phyloP scores from a whole-genome alignment of 2,329 filamentous ascomycete species.

The Fusarium sarcochroum region DNA sequence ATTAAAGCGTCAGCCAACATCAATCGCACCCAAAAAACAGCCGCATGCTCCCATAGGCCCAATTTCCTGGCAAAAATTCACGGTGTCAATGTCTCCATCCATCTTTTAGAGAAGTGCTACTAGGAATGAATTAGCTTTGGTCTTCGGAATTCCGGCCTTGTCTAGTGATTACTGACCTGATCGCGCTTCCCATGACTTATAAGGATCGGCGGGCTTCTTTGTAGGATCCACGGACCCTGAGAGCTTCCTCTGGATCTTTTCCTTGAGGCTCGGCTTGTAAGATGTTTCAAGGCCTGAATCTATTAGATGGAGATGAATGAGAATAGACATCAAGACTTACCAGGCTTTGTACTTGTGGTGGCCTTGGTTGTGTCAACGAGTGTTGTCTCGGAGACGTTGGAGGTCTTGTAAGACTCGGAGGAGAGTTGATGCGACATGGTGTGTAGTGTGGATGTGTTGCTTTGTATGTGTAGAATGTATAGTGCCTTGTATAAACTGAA shows the following conservation, averaged over 20 bases:
- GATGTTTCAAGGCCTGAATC: constrained; percentile 7
- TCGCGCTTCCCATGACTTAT: constrained; percentile 48
- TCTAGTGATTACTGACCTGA: constrained; percentile 34
- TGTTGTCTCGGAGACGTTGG: constrained; percentile 45
- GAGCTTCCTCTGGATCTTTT: constrained; percentile 45
- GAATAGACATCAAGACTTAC: constrained; percentile 4
- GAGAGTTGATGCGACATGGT: constrained; percentile 41
- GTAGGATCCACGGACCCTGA: constrained; percentile 39
- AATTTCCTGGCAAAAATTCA: constrained; percentile 14
- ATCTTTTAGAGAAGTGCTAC: constrained; percentile 39
- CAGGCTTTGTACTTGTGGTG: constrained; percentile 33
- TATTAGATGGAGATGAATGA: constrained; percentile 12
- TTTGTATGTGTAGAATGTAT: background rate
- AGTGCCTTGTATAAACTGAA: constrained; percentile 1
- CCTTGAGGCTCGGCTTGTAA: constrained; percentile 39
- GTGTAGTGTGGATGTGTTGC: background rate
- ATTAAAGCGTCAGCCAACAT: constrained; percentile 19
- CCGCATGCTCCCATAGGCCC: constrained; percentile 3
- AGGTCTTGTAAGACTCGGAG: constrained; percentile 36
- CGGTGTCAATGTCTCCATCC: background rate
- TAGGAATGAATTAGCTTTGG: constrained; percentile 14
- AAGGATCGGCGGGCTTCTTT: constrained; percentile 40
- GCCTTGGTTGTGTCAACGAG: constrained; percentile 41
- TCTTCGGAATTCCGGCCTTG: background rate
- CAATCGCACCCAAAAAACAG: constrained; percentile 4